Evolutionary conservation across 441 rosid species (phyloP), one percentile per base, ranked within the genome.

Genomic region (Hura crepitans): DNA sequence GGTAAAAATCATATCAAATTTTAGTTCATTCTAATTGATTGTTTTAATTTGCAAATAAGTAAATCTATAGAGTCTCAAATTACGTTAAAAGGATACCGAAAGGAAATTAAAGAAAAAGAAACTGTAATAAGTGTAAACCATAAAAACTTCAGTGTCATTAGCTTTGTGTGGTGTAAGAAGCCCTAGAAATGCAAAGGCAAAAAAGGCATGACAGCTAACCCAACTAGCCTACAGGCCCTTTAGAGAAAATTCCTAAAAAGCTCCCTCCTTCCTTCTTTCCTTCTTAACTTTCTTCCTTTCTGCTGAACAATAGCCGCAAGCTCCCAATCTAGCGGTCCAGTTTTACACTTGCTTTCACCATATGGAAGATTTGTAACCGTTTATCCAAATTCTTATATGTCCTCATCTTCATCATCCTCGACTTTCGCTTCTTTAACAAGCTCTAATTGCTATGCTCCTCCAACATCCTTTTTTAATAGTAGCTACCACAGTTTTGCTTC

Each of bases 391-490:
- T 66, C 79, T 1, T 58, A 20, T 14, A 57, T 68, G 10, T 72
- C 85, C 10, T 65, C 86, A 0, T 77, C 85, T 0, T 63, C 85
- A 5, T 46, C 85, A 2, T 46, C 62, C 0, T 82, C 91, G 0
- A 83, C 87, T 15, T 88, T 90, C 66, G 96, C 94, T 47, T 87
- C 89, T 0, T 92, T 86, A 1, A 88, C 96, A 6, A 89, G 89
- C 68, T 89, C 85, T 0, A 83, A 89, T 67, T 91, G 89, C 73
- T 82, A 77, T 10, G 78, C 91, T 0, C 77, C 81, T 15, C 75
- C 90, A 0, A 58, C 92, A 0, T 0, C 89, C 0, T 84, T 79
- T 59, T 85, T 85, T 33, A 54, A 49, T 46, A 42, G 39, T 15
- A 28, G 50, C 0, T 74, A 61, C 43, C 74, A 80, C 2, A 71